Conservation (phyloP, 352 stramenopile species). For the Nothophytophthora sp. region DNA sequence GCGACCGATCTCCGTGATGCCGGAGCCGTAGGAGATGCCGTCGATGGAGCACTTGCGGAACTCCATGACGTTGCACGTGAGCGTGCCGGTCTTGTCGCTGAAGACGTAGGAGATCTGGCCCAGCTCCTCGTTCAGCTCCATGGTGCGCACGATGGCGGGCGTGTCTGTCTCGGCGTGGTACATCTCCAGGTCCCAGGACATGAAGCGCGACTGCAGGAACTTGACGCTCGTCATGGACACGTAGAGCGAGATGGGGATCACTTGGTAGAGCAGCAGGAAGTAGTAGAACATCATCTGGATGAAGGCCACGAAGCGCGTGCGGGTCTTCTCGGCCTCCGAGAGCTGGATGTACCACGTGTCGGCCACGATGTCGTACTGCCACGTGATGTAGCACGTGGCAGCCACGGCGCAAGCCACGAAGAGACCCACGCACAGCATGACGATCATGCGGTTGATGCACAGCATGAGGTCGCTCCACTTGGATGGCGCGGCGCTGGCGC, state of each 20-base stretch:
- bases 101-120: conserved; percentile 92
- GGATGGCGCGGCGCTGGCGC: conserved; percentile 61
- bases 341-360: conserved; percentile 81
- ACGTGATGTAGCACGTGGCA: conserved; percentile 76
- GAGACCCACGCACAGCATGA: conserved; percentile 63
- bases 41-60: conserved; percentile 95
- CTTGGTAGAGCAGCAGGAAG: conserved; percentile 90
- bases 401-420: conserved; percentile 67
- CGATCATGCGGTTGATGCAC: conserved; percentile 82
- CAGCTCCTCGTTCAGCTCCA: conserved; percentile 92
- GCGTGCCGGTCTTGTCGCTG: conserved; percentile 92
- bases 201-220: conserved; percentile 87
- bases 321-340: conserved; percentile 27
- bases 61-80: conserved; percentile 95
- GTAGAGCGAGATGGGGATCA: conserved; percentile 95
- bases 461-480: conserved; percentile 89
- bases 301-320: conserved; percentile 53
- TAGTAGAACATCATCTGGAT: conserved; percentile 94
- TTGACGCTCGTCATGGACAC: conserved; percentile 91
- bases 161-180: conserved; percentile 93
- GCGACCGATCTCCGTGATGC: conserved; percentile 79
- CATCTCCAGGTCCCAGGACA: conserved; percentile 89
- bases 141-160: conserved; percentile 77
- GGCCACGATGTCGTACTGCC: conserved; percentile 71
- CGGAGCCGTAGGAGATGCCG: conserved; percentile 89